These are phyloP conservation scores for Ambrosia artemisiifolia DNA, from an alignment of 129 eudicot genomes.

Conservation along the genomic window DNA sequence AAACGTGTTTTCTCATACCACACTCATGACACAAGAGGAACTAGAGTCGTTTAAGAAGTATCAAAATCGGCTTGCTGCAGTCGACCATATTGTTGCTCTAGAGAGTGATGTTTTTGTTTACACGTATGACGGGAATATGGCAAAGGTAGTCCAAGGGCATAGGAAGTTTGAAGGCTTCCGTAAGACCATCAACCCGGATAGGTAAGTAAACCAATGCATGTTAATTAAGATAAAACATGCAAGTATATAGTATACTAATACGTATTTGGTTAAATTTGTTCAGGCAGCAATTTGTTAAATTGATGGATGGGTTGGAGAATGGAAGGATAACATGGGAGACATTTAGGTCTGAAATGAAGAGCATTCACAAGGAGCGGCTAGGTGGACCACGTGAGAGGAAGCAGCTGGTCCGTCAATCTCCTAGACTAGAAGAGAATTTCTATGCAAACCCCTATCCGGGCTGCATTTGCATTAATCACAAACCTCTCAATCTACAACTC, in stretches of 20 bases:
- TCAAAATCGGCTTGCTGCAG: slow-evolving; percentile 89
- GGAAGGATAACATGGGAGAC: slow-evolving; percentile 62
- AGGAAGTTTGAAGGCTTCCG: slow-evolving; percentile 82
- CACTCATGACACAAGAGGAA: slow-evolving; percentile 67
- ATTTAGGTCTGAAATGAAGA: slow-evolving; percentile 54
- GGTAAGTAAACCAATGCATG: too few relatives aligned
- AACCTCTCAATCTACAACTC: neutral
- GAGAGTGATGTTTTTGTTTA: slow-evolving; percentile 83
- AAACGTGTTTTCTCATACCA: slow-evolving; percentile 67
- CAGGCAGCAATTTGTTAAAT: slow-evolving; percentile 58
- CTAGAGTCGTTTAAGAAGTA: slow-evolving; percentile 45
- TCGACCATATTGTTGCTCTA: slow-evolving; percentile 85
- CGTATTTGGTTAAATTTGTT: neutral
- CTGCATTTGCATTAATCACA: slow-evolving; percentile 39
- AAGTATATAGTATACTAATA: too few relatives aligned
- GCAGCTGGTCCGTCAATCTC: slow-evolving; percentile 51
- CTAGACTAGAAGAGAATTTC: slow-evolving; percentile 74
- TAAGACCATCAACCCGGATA: slow-evolving; percentile 83
- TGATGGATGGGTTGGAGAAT: slow-evolving; percentile 67
- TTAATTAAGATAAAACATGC: too few relatives aligned
- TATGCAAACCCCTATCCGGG: slow-evolving; percentile 94
- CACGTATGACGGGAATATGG: slow-evolving; percentile 98
- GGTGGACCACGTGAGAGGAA: slow-evolving; percentile 67
- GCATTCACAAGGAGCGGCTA: slow-evolving; percentile 47
- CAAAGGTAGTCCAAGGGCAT: slow-evolving; percentile 96